These are phyloP conservation scores for Elongisporangium prolatum DNA, from an alignment of 352 stramenopile species.

Conservation along the genomic window DNA sequence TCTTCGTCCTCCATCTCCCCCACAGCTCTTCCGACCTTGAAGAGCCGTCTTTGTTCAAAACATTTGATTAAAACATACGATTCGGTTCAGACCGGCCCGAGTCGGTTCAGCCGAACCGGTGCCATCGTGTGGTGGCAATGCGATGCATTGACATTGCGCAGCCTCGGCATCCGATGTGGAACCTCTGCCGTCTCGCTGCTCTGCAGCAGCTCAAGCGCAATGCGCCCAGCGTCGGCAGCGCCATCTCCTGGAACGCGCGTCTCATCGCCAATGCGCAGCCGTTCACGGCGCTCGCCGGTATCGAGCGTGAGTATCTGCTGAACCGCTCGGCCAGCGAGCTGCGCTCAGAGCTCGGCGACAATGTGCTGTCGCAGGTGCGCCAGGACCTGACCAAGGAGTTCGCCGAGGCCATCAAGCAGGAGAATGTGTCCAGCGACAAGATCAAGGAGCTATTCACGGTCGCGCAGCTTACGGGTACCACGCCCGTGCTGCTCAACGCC, in stretches of 20 bases:
- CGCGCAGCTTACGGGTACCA: conserved; percentile 41
- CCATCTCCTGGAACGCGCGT: conserved; percentile 1
- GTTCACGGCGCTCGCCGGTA: conserved; percentile 38
- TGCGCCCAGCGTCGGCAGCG: not conserved
- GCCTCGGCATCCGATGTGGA: conserved; percentile 36
- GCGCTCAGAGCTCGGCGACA: conserved; percentile 24
- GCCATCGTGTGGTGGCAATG: not conserved
- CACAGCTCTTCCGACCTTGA: not conserved
- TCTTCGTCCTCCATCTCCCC: not conserved
- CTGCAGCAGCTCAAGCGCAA: conserved; percentile 34
- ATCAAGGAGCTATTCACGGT: conserved; percentile 52
- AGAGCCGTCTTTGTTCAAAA: not conserved
- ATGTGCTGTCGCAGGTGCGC: conserved; percentile 25
- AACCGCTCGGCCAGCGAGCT: conserved; percentile 32
- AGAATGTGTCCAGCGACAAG: conserved; percentile 37
- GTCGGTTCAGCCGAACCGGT: not conserved
- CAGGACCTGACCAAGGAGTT: conserved; percentile 39
- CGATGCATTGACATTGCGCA: not conserved
- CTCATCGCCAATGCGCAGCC: conserved; percentile 2
- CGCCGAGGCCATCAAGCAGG: conserved; percentile 16
- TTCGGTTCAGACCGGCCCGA: not conserved
- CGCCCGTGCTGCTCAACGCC: conserved; percentile 42
- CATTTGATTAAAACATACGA: not conserved
- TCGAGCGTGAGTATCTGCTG: conserved; percentile 42
- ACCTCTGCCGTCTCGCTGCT: conserved; percentile 38